A percentile compares a stretch with the other conserved stretches of the same genome.
Conservation (phyloP, 1,139 yeast species). For the Saccharomyces hybrid region DNA sequence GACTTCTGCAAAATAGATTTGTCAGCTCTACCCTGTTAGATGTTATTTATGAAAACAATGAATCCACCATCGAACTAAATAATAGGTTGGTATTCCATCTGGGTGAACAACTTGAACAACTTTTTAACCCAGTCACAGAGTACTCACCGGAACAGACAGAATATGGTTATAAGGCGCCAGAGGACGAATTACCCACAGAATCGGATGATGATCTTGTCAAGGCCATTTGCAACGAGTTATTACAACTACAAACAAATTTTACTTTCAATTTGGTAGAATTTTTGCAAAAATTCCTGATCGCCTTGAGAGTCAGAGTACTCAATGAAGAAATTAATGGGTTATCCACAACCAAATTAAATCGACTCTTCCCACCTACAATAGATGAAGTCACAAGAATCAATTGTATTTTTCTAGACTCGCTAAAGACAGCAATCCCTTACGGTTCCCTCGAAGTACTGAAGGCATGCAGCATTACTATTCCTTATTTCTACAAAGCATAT, state of each 20-base stretch:
- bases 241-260: slow-evolving; percentile 62
- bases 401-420: slow-evolving; percentile 70
- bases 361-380: slow-evolving; percentile 85
- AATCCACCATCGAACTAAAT: slow-evolving; percentile 50
- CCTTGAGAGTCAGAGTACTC: slow-evolving; percentile 63
- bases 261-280: slow-evolving; percentile 66
- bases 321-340: slow-evolving; percentile 44
- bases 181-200: no score
- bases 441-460: slow-evolving; percentile 70
- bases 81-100: slow-evolving; percentile 64
- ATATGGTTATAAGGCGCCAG: slow-evolving; percentile 41
- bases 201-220: slow-evolving; percentile 30
- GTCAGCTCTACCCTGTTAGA: slow-evolving; percentile 57
- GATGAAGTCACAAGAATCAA: slow-evolving; percentile 88
- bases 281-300: slow-evolving; percentile 70
- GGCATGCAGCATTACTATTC: slow-evolving; percentile 73
- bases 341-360: slow-evolving; percentile 57
- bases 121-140: slow-evolving; percentile 83
- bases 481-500: slow-evolving; percentile 86
- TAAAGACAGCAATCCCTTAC: slow-evolving; percentile 54
- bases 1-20: slow-evolving; percentile 50
- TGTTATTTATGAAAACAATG: slow-evolving; percentile 57
- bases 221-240: slow-evolving; percentile 57
- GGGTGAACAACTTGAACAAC: slow-evolving; percentile 79
- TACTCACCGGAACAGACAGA: slow-evolving; percentile 87